Evolutionary conservation across 1,139 yeast species (phyloP), one percentile per base, ranked within the genome.

Genomic region (Wickerhamomyces sp.): DNA sequence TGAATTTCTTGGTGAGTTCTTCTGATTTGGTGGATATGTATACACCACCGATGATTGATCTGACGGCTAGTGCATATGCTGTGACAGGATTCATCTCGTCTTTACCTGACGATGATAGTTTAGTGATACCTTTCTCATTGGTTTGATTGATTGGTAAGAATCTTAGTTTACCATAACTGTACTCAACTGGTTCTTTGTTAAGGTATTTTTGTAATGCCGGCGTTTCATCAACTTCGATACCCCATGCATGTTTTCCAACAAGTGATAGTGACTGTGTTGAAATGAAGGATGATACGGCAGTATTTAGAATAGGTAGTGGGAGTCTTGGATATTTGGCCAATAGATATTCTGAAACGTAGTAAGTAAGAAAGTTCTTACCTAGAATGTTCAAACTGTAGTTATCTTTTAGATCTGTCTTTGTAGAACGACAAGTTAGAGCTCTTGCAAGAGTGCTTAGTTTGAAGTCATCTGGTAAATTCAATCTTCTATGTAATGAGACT

Each of bases 321-420:
- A 93, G 70, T 55, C 99, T 75, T 32, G 99, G 99, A 58, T 87
- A 87, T 46, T 72, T 75, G 34, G 80, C 61, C 52, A 87, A 65
- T 40, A 89, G 67, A 51, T 83, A 63, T 57, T 87, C 95, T 23
- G 84, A 71, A 4, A 80, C 81, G 53, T 86, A 82, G 58, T 80
- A 87, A 21, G 82, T 75, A 42, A 91, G 64, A 36, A 91, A 64
- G 41, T 81, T 76, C 54, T 80, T 78, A 36, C 98, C 98, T 53
- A 89, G 78, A 14, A 77, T 72, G 40, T 82, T 75, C 57, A 89
- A 71, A n/a, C 94, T 93, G 41, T 69, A 71, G 58, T 89, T 89
- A 59, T 84, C 84, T 26, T 78, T 81, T 44, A 70, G 69, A 23
- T 76, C 72, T 30, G 62, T 50, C 17, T 72, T 49, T 37, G 61